Evolutionary conservation across 768 basidiomycete species (phyloP).

Genomic region (Lactarius sp.): DNA sequence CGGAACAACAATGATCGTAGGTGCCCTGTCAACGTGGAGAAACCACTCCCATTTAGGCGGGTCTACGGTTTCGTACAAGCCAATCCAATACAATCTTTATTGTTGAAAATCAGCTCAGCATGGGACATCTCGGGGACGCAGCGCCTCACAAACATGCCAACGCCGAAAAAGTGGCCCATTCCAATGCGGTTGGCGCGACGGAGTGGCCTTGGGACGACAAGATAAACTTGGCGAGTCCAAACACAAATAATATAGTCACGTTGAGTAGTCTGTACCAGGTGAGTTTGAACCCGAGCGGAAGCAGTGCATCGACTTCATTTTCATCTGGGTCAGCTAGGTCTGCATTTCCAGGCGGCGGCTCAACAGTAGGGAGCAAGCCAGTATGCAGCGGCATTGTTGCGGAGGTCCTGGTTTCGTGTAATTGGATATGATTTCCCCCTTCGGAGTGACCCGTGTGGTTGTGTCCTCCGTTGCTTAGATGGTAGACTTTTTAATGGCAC

Average conservation of each 20-base stretch:
- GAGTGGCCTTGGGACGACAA: neutral
- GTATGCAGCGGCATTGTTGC: neutral
- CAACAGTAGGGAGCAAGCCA: too few relatives aligned
- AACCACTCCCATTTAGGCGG: conserved; percentile 10
- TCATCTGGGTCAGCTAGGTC: too few relatives aligned
- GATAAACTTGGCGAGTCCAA: conserved; percentile 6
- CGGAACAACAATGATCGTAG: neutral
- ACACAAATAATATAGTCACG: neutral
- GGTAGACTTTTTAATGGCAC: too few relatives aligned
- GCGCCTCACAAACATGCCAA: conserved; percentile 6
- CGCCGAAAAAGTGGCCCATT: neutral
- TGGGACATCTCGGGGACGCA: neutral
- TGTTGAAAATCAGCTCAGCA: neutral
- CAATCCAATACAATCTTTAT: conserved; percentile 7
- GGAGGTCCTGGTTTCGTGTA: too few relatives aligned
- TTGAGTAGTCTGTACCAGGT: conserved; percentile 11
- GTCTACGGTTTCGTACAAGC: conserved; percentile 1
- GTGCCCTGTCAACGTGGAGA: conserved; percentile 4
- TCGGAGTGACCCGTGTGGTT: too few relatives aligned
- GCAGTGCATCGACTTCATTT: neutral
- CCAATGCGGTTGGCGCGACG: neutral
- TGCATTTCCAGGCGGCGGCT: neutral
- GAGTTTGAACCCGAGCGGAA: conserved; percentile 8
- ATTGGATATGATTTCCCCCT: too few relatives aligned
- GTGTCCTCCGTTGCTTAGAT: too few relatives aligned